Base-by-base conservation (phyloP, 176 grass and related monocot genomes). In the Oryza coarctata region DNA sequence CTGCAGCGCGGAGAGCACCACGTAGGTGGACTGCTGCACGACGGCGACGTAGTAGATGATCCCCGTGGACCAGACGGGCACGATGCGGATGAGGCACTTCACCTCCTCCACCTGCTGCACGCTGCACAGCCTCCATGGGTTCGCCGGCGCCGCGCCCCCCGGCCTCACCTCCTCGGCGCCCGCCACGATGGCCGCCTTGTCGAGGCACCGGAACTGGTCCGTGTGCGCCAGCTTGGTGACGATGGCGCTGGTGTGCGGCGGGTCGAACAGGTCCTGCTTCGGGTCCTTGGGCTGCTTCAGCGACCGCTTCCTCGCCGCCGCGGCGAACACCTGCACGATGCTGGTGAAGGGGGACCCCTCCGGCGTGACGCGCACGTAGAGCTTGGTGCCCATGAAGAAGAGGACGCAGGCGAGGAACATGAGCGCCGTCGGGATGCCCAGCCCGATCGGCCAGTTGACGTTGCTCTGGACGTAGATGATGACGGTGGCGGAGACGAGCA, bases 381-480 rank as follows among this genome's bases (percentile, higher is more conserved):
- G 90, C 12, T 41, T 76, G 6, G 89, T 93, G 62, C 91, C 97
- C 74, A 87, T 64, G 85, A 99, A 99, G 97, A 92, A 99, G 85
- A 99, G 88, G 2, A 89, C 69, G 73, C 87, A 90, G 17, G 97
- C 94, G 1, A 94, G 50, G 88, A 94, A 60, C 97, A 99, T 99
- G 80, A 96, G 93, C 70, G 75, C 78, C 4, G 93, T 90, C 0
- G 97, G 97, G 85, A 99, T 89, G 30, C 79, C 82, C 0, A 96
- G 91, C 0, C 97, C 97, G 55, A 96, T 83, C 2, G 89, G 38
- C 97, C 97, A 99, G 91, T 87, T 96, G 13, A 99, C 83, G 50
- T 87, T 88, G 89, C 91, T 99, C 97, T 99, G 97, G 26, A 99
- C 85, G 89, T 99, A 99, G 88, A 99, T 96, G 89, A 99, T 99